Base-by-base conservation (phyloP, 441 rosid genomes). In the Breynia disticha region DNA sequence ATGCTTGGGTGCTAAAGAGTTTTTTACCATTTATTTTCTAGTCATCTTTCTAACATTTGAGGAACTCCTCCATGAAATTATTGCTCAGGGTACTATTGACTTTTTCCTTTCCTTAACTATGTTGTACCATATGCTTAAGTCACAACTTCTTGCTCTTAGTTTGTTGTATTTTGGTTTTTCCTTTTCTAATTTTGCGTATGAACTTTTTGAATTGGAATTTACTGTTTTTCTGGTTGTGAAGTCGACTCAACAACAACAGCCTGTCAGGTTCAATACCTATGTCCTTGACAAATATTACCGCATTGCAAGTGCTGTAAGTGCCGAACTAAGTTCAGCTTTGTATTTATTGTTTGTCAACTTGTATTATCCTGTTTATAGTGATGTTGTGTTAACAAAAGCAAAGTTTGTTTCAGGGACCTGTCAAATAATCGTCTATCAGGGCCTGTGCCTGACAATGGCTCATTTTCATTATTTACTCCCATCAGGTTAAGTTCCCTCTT, bases 181-280 rank as follows among this genome's bases (percentile, higher is more conserved):
- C 12, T 21, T 54, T 18, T 61, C 12, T n/a, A 13, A 12, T 20
- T 8, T 9, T 28, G 18, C 17, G 20, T 19, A 15, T 16, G 38
- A 48, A 35, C 3, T 14, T 12, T 11, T 15, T 32, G 6, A 47
- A 16, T 7, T 56, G 16, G 24, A 51, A 48, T 44, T 53, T 59
- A 55, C 44, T 32, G 12, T 66, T 60, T 41, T 44, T 51, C 28
- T 48, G 16, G 39, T 75, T 79, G 71, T 80, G 66, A 68, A 91
- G 98, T 60, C 87, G 97, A 74, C 91, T 93, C 20, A 88, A 88
- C 75, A 88, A 88, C 83, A 93, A 93, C 73, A 88, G 74, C 74
- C 57, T 93, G 76, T 61, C 80, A 7, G 95, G 97, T 66, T 79
- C 78, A 35, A 88, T 93, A 65, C 98, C 97, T 7, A 67, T 83